Evolutionary conservation across 2,329 filamentous ascomycete species (phyloP), one percentile per base, ranked within the genome.

Genomic region (Colletotrichum tanaceti): DNA sequence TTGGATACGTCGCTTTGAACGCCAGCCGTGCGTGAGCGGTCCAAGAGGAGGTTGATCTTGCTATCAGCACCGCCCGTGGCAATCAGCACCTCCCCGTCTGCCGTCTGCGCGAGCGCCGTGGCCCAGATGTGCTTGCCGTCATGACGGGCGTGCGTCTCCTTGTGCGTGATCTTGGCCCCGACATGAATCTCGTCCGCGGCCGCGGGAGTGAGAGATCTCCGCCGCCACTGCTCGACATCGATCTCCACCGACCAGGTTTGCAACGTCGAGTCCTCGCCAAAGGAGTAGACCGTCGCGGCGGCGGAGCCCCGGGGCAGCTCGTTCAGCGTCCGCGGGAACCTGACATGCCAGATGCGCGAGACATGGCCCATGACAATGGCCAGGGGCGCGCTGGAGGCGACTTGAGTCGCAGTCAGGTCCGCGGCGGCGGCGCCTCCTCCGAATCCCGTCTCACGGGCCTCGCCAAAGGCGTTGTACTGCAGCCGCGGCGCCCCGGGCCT

Each of bases 121-220:
- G 94, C 90, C 94, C 95, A 98, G 7, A 98, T 89, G 75, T 98
- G 94, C 78, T 98, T 99, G 7, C 96, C 96, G 41, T 83, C 85
- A 76, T 98, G 94, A 68, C 89, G 87, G 3, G 86, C 83, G 58
- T 88, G 86, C 9, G 85, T 88, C 2, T 84, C 81, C 2, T 84
- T 75, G 58, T 91, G 86, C 14, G 78, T 78, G 50, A 93, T 76
- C 6, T 72, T 78, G 0, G 74, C 77, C 14, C 55, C 35, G 9
- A 64, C 52, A 3, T 24, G 50, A 35, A 46, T 55, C 18, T 69
- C 66, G 41, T 39, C 54, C 2, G 72, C 73, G 2, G 10, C 55
- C 39, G 53, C 28, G 47, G 39, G 18, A 35, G 28, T 39, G 49
- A 68, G 49, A 28, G 49, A 43, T 58, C 13, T 72, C 55, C 5